These are phyloP conservation scores for Colletotrichum cuscutae DNA, from an alignment of 2,329 filamentous ascomycete genomes.

Conservation along the genomic window DNA sequence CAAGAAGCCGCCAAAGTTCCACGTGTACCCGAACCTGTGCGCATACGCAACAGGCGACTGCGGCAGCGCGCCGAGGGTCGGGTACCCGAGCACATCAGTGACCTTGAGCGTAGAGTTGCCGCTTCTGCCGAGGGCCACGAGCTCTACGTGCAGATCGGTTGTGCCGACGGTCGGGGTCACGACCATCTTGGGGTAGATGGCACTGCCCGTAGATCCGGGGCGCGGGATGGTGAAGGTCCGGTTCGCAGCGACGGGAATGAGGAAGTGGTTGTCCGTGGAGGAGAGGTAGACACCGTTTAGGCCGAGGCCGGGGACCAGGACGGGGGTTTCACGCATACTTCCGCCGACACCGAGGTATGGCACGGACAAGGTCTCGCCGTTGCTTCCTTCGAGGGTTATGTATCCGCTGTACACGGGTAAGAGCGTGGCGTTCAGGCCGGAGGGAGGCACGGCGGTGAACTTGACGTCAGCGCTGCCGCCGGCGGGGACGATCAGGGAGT, in stretches of 20 bases:
- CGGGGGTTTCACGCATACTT: slow-evolving; percentile 37
- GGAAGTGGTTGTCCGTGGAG: slow-evolving; percentile 27
- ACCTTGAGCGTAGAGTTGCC: slow-evolving; percentile 29
- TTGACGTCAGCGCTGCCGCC: slow-evolving; percentile 40
- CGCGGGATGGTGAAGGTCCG: slow-evolving; percentile 39
- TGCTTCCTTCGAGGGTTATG: slow-evolving; percentile 51
- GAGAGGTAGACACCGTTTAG: slow-evolving; percentile 33
- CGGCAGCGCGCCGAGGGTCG: slow-evolving; percentile 37
- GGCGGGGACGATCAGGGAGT: slow-evolving; percentile 42
- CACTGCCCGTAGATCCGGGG: slow-evolving; percentile 21
- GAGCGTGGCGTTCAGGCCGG: slow-evolving; percentile 40
- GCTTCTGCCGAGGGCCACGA: slow-evolving; percentile 34
- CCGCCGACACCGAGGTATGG: slow-evolving; percentile 52
- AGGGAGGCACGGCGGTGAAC: slow-evolving; percentile 42
- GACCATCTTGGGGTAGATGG: slow-evolving; percentile 15
- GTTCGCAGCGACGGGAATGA: slow-evolving; percentile 36
- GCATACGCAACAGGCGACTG: slow-evolving; percentile 36
- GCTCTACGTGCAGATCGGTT: slow-evolving; percentile 37
- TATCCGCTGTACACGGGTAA: slow-evolving; percentile 56
- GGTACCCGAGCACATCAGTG: slow-evolving; percentile 35
- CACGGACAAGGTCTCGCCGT: slow-evolving; percentile 47
- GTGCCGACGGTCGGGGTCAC: slow-evolving; percentile 34
- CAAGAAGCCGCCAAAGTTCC: slow-evolving; percentile 39
- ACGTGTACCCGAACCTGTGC: neutral
- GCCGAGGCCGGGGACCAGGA: slow-evolving; percentile 24